These are phyloP conservation scores for Cladosporium sp. DNA, from an alignment of 2,329 filamentous ascomycete genomes.

Conservation along the genomic window DNA sequence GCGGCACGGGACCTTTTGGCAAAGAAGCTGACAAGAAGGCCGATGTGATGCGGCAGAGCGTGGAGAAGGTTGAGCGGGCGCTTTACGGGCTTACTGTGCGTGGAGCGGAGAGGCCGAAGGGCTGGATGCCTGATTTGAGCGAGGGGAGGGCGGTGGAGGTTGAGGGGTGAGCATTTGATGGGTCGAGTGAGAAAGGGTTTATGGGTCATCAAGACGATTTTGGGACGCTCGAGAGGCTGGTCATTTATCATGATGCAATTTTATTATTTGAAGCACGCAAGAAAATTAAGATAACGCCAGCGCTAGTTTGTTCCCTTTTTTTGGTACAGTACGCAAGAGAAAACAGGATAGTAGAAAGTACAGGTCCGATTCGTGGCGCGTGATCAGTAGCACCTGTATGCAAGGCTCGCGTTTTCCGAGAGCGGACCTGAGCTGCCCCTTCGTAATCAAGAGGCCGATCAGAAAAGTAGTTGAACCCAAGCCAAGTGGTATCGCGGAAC, in stretches of 20 bases:
- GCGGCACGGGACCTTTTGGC: conserved; percentile 51
- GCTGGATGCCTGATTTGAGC: conserved; percentile 76
- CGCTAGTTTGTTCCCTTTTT: conserved; percentile 7
- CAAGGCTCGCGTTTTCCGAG: not conserved
- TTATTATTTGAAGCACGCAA: not conserved
- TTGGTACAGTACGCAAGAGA: conserved; percentile 10
- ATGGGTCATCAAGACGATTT: not conserved
- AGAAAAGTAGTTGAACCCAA: not conserved
- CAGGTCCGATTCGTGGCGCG: not conserved
- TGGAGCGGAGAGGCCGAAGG: conserved; percentile 81
- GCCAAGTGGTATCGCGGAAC: conserved; percentile 10
- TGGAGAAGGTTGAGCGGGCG: conserved; percentile 88
- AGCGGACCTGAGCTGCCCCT: not conserved
- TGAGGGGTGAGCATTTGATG: conserved; percentile 25
- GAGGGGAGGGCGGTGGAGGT: conserved; percentile 37
- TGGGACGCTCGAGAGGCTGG: no score
- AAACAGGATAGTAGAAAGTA: not conserved
- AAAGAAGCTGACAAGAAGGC: conserved; percentile 73
- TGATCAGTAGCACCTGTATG: not conserved
- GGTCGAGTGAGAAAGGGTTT: no score
- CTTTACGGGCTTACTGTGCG: conserved; percentile 84
- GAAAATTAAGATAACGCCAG: conserved; percentile 4
- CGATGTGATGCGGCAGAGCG: conserved; percentile 78
- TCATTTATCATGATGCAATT: not conserved
- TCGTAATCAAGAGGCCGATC: not conserved